Conservation (phyloP, 495 filamentous ascomycete species). For the Hypoxylon subgilvum region DNA sequence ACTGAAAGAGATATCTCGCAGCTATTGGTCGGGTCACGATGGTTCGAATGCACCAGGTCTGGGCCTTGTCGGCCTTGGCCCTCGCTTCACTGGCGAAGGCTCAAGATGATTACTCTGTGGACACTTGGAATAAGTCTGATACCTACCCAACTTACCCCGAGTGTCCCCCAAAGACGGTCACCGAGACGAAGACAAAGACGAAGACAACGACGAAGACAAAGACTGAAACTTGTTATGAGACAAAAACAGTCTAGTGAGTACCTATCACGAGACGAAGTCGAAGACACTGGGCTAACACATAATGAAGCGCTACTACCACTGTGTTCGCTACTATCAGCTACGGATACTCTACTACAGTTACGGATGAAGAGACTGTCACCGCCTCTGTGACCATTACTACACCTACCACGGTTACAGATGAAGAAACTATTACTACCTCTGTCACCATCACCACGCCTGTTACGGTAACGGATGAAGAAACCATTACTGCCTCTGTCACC, state of each 20-base stretch:
- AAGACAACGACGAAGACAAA: constrained; percentile 2
- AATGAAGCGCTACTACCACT: constrained; percentile 20
- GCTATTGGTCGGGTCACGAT: constrained; percentile 19
- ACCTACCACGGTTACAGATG: constrained; percentile 5
- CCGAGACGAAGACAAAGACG: constrained; percentile 12
- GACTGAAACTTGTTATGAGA: constrained; percentile 18
- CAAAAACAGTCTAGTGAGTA: constrained; percentile 38
- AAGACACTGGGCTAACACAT: constrained; percentile 13
- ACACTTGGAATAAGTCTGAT: too few relatives aligned
- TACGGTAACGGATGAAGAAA: constrained; percentile 9
- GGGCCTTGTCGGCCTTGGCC: constrained; percentile 28
- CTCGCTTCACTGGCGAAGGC: constrained; percentile 17
- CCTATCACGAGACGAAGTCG: too few relatives aligned
- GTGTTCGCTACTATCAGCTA: constrained; percentile 22
- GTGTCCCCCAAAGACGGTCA: constrained; percentile 31
- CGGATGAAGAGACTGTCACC: constrained; percentile 6
- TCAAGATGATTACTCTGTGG: background rate
- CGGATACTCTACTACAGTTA: constrained; percentile 16
- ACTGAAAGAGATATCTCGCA: background rate
- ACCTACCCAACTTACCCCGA: too few relatives aligned
- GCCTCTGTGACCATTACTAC: background rate
- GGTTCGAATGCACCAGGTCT: constrained; percentile 24
- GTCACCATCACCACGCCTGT: background rate
- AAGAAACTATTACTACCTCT: constrained; percentile 16
- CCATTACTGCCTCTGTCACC: constrained; percentile 3